A percentile compares a stretch with the other conserved stretches of the same genome.
Evolutionary conservation across 176 grass and related monocot genomes (phyloP).

Genomic region (Avena insularis): DNA sequence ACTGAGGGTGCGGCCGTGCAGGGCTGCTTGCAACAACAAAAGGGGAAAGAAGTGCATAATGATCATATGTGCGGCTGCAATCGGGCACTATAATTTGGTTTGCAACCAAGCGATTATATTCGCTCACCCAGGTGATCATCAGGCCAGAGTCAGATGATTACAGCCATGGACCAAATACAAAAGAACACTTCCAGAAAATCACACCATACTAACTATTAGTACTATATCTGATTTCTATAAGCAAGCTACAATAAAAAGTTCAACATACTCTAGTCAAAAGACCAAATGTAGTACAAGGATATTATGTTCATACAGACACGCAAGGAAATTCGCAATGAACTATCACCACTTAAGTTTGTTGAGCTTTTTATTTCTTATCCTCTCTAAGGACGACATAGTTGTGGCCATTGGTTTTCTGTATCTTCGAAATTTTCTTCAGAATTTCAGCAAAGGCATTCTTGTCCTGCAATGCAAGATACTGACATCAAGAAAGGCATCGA

Average conservation of each 20-base stretch:
- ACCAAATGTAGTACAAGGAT: slow-evolving; percentile 41
- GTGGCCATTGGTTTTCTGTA: slow-evolving; percentile 83
- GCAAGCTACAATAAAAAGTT: neutral
- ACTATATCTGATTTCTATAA: slow-evolving; percentile 11
- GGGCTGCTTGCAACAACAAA: neutral
- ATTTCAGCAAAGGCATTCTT: slow-evolving; percentile 79
- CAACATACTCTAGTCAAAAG: neutral
- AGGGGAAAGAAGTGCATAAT: neutral
- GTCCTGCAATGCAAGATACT: slow-evolving; percentile 50
- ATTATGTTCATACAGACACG: neutral
- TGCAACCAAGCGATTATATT: neutral
- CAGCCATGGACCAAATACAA: neutral
- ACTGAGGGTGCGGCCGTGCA: neutral
- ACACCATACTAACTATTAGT: neutral
- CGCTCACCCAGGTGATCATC: neutral
- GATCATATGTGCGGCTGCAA: neutral
- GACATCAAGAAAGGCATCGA: neutral
- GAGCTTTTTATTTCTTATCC: slow-evolving; percentile 60
- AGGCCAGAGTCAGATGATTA: neutral
- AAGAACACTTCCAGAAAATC: neutral
- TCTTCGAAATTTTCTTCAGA: slow-evolving; percentile 77
- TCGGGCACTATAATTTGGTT: neutral
- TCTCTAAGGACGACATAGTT: slow-evolving; percentile 73
- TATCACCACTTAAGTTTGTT: neutral
- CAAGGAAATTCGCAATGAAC: neutral